Evolutionary conservation across 2,329 filamentous ascomycete species (phyloP).

Genomic region (Beauveria scarabaeidicola): DNA sequence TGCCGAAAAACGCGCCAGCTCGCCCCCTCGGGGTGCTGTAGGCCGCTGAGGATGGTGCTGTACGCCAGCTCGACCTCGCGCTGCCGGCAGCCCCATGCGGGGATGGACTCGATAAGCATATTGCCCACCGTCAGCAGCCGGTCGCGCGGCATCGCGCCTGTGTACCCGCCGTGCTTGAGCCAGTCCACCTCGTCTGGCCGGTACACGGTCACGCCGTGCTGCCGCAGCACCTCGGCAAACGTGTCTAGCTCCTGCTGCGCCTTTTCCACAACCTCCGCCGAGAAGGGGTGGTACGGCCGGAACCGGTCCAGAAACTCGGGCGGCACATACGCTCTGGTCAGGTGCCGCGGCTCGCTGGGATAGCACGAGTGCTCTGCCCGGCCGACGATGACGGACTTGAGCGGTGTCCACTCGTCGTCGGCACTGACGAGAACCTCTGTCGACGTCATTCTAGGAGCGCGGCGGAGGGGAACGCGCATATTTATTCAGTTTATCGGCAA

Average conservation of each 20-base stretch:
- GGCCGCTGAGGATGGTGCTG: slow-evolving; percentile 4
- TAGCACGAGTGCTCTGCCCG: slow-evolving; percentile 19
- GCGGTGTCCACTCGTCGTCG: slow-evolving; percentile 21
- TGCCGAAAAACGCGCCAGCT: neutral
- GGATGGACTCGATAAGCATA: slow-evolving; percentile 23
- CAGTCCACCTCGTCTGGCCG: slow-evolving; percentile 17
- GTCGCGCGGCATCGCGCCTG: slow-evolving; percentile 26
- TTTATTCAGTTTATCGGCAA: neutral
- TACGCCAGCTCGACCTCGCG: slow-evolving; percentile 18
- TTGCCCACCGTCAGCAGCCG: slow-evolving; percentile 24
- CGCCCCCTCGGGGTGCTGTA: neutral
- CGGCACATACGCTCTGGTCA: slow-evolving; percentile 18
- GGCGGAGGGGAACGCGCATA: neutral
- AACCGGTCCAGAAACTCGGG: slow-evolving; percentile 12
- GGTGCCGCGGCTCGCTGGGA: slow-evolving; percentile 17
- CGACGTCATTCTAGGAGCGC: neutral
- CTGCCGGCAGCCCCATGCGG: slow-evolving; percentile 21
- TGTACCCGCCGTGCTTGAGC: slow-evolving; percentile 22
- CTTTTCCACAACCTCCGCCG: slow-evolving; percentile 16
- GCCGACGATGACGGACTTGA: slow-evolving; percentile 20
- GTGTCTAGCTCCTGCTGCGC: slow-evolving; percentile 19
- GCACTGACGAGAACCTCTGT: neutral
- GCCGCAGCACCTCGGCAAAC: slow-evolving; percentile 17
- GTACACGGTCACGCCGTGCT: slow-evolving; percentile 18
- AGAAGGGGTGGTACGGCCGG: slow-evolving; percentile 16